Evolutionary conservation across 1,284 basidiomycete genomes (phyloP).

Genomic region (Anthracocystis setariae): DNA sequence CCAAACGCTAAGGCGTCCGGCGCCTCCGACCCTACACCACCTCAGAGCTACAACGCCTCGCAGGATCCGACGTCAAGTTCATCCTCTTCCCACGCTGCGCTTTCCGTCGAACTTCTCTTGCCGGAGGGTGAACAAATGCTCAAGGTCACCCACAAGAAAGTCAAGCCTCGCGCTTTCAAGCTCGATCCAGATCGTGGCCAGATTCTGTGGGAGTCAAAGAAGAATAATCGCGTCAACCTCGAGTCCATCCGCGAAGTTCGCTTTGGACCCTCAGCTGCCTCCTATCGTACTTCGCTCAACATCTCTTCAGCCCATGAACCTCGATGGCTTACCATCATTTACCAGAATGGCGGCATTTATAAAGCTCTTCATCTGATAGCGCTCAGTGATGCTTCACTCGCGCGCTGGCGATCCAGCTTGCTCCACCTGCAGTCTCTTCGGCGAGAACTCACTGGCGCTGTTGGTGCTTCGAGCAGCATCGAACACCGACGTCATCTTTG

Average conservation of each 20-base stretch:
- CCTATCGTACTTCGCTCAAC: slow-evolving; percentile 81
- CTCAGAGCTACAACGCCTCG: not conserved
- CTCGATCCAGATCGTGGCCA: slow-evolving; percentile 82
- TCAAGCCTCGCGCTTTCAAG: slow-evolving; percentile 78
- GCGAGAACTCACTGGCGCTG: slow-evolving; percentile 49
- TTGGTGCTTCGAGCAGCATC: slow-evolving; percentile 59
- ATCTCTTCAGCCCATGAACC: slow-evolving; percentile 69
- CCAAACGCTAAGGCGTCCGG: not conserved
- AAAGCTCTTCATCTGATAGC: slow-evolving; percentile 92
- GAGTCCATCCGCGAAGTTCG: slow-evolving; percentile 92
- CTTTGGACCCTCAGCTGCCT: slow-evolving; percentile 78
- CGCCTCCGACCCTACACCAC: not conserved
- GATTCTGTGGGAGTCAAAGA: slow-evolving; percentile 85
- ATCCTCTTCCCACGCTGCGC: not conserved
- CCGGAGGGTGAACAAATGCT: slow-evolving; percentile 73
- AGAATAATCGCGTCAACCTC: slow-evolving; percentile 79
- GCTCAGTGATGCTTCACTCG: slow-evolving; percentile 76
- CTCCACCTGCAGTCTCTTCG: slow-evolving; percentile 68
- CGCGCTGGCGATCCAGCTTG: slow-evolving; percentile 71
- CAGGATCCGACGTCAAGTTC: not conserved
- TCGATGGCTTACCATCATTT: slow-evolving; percentile 81
- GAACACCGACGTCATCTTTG: slow-evolving; percentile 78
- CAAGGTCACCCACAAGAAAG: slow-evolving; percentile 86
- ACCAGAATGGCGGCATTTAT: slow-evolving; percentile 80
- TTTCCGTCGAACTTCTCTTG: slow-evolving; percentile 24